Evolutionary conservation across 805 yeast species (phyloP), one percentile per base, ranked within the genome.

Genomic region (Nakazawaea pomicola): DNA sequence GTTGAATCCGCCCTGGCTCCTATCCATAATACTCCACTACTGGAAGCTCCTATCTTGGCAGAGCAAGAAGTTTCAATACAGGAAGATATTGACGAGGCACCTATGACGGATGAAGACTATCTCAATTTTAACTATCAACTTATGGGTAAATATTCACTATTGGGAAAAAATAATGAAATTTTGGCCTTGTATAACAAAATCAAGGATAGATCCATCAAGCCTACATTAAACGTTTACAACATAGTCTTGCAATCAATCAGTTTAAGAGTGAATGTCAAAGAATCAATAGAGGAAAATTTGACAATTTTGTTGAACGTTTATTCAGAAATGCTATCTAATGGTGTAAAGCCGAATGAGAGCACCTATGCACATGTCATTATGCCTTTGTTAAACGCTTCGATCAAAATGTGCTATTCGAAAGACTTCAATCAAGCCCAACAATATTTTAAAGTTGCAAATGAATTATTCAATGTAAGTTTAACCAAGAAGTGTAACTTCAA

Each of bases 281-380:
- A 69, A 46, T 65, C 78, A 19, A 58, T 75, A 6, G 88, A 83
- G 54, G 72, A 70, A 34, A 74, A 72, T 53, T 65, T 83, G 55
- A 81, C 85, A 2, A 75, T 72, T 40, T 56, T 83, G 44, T 61
- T 83, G 47, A 80, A 77, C 16, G 78, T 81, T 27, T 83, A 83
- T 54, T 84, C 83, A 38, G 89, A 81, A 50, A 61, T 82, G 54
- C 64, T 83, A 29, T 53, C 72, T 18, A 66, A 69, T 48, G 67
- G 65, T 46, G 45, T 76, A 29, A 79, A 75, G 53, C 93, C 93
- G 14, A 66, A 71, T 19, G 51, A 56, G 31, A 64, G 62, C 15
- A 80, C 85, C 6, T 83, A 76, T 56, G 64, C 73, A 49, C 55
- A 74, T 3, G 70, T 74, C 4, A 62, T 83, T 34, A 58, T 61